Percentiles rank a stretch among this genome's conserved stretches.
phyloP scores from a whole-genome alignment of 1,284 basidiomycete species.

The Sporisorium reilianum region DNA sequence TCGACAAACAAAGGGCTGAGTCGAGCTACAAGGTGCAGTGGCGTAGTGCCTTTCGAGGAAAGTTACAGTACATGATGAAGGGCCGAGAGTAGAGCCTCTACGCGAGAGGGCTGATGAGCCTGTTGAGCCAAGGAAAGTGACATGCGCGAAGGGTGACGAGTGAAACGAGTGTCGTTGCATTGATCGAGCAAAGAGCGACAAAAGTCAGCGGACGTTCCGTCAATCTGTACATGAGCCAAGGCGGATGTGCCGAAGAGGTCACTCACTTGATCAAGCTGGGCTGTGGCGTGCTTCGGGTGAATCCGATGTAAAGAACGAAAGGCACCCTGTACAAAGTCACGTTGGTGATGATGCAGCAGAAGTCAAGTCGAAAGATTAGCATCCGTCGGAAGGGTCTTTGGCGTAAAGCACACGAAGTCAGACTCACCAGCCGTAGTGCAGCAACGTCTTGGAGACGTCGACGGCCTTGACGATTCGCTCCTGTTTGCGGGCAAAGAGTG shows the following conservation, averaged over 20 bases:
- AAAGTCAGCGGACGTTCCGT: neutral
- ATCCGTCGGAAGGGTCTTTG: neutral
- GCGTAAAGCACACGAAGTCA: neutral
- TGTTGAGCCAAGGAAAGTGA: constrained; percentile 16
- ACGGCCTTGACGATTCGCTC: constrained; percentile 65
- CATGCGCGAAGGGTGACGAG: neutral
- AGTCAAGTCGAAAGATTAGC: neutral
- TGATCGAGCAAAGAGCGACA: neutral
- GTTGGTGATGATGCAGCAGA: neutral
- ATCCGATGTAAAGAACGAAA: constrained; percentile 67
- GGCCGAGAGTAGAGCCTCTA: constrained; percentile 19
- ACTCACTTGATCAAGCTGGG: constrained; percentile 67
- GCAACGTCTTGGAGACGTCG: constrained; percentile 64
- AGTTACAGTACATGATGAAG: no score
- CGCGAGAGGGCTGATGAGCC: constrained; percentile 62
- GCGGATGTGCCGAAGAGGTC: constrained; percentile 4
- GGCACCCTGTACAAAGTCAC: constrained; percentile 55
- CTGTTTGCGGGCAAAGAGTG: constrained; percentile 22
- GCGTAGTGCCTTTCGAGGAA: no score
- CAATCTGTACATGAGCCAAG: neutral
- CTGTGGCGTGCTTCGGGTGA: constrained; percentile 63
- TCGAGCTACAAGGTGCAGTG: neutral
- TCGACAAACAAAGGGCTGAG: no score
- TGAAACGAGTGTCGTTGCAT: neutral
- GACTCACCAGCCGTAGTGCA: constrained; percentile 66